These are phyloP conservation scores for Aspergillus pseudotamarii DNA, from an alignment of 2,329 filamentous ascomycete species.

Conservation along the genomic window DNA sequence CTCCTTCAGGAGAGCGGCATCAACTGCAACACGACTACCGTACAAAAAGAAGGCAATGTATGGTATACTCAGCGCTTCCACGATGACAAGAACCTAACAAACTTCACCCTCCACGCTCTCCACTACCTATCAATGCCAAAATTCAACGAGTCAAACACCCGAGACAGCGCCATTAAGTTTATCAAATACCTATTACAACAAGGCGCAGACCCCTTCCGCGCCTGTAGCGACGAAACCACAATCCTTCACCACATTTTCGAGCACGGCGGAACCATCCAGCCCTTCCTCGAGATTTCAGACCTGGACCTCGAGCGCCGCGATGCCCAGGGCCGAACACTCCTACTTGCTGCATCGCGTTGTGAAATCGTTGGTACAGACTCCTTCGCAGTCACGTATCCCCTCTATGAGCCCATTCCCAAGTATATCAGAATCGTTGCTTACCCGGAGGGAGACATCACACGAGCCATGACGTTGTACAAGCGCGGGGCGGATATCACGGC, in stretches of 20 bases:
- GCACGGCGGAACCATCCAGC: conserved; percentile 19
- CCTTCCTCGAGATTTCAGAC: conserved; percentile 15
- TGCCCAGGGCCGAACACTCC: conserved; percentile 16
- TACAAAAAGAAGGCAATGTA: conserved; percentile 13
- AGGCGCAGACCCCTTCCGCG: conserved; percentile 20
- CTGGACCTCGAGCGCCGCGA: conserved; percentile 21
- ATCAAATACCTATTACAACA: conserved; percentile 17
- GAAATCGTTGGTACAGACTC: conserved; percentile 9
- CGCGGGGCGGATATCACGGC: conserved; percentile 1
- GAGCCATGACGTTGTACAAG: conserved; percentile 2
- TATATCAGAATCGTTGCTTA: neutral
- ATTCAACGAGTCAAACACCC: conserved; percentile 21
- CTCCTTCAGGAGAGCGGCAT: conserved; percentile 15
- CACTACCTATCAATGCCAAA: conserved; percentile 19
- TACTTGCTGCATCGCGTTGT: conserved; percentile 17
- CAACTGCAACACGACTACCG: conserved; percentile 13
- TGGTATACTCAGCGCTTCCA: conserved; percentile 16
- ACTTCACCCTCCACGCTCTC: conserved; percentile 15
- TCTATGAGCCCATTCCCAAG: neutral
- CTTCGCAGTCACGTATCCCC: conserved; percentile 4
- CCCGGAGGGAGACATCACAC: neutral
- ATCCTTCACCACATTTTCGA: conserved; percentile 19
- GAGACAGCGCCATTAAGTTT: conserved; percentile 16
- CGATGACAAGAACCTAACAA: neutral
- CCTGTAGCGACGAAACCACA: conserved; percentile 4